Percentiles rank a stretch among this genome's conserved stretches.
Evolutionary conservation across 2,329 filamentous ascomycete genomes (phyloP).

Genomic region (Fusarium xylarioides): DNA sequence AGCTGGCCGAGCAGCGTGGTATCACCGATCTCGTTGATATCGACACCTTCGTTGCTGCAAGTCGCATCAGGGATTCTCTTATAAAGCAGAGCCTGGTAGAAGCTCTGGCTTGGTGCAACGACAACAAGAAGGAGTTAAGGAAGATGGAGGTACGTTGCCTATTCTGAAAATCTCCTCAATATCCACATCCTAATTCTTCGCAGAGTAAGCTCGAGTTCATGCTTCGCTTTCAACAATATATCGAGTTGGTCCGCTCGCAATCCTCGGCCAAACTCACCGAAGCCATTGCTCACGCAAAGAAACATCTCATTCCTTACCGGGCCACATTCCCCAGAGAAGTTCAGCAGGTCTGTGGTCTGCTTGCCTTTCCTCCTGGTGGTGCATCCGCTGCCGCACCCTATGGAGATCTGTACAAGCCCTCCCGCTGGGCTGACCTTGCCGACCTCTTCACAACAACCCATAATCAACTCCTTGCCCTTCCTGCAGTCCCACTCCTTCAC

Average conservation of each 20-base stretch:
- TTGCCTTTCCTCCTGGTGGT: conserved; percentile 72
- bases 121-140: conserved; percentile 91
- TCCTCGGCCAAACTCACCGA: conserved; percentile 73
- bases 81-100: conserved; percentile 76
- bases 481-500: conserved; percentile 84
- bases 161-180: not conserved
- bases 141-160: conserved; percentile 75
- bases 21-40: conserved; percentile 88
- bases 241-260: conserved; percentile 82
- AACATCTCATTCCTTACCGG: conserved; percentile 77
- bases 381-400: conserved; percentile 55
- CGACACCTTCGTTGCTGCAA: conserved; percentile 85
- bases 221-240: conserved; percentile 92
- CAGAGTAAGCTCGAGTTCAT: conserved; percentile 90
- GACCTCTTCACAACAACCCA: conserved; percentile 85
- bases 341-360: conserved; percentile 77
- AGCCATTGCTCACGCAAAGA: conserved; percentile 83
- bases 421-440: conserved; percentile 80
- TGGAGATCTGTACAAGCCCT: conserved; percentile 72
- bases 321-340: conserved; percentile 75
- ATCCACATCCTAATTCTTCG: not conserved
- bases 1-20: conserved; percentile 76
- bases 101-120: conserved; percentile 87
- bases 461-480: conserved; percentile 84
- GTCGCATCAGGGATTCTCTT: conserved; percentile 78